Evolutionary conservation across 257 asterid genomes (phyloP).

Genomic region (Solanum bulbocastanum): DNA sequence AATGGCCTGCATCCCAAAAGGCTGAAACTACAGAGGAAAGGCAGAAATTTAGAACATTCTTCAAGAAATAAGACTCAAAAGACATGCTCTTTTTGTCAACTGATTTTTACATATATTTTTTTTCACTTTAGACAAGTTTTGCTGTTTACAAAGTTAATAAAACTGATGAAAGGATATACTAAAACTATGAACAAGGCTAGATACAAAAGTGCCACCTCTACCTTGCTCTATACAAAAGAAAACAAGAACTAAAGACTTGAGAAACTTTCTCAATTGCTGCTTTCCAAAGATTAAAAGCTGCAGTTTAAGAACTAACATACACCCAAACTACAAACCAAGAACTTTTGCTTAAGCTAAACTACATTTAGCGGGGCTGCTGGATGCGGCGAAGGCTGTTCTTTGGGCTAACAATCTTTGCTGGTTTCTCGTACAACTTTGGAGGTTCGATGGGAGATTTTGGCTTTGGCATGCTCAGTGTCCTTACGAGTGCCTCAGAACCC

Average conservation of each 20-base stretch:
- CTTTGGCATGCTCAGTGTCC: slow-evolving; percentile 24
- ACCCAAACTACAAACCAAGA: slow-evolving; percentile 13
- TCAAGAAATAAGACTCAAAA: not conserved
- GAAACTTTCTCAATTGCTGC: not conserved
- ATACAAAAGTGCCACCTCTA: slow-evolving; percentile 42
- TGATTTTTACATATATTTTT: not conserved
- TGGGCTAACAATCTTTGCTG: slow-evolving; percentile 53
- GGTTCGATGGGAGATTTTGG: slow-evolving; percentile 28
- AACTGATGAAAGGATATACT: slow-evolving; percentile 21
- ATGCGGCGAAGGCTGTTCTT: slow-evolving; percentile 74
- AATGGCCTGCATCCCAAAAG: not conserved
- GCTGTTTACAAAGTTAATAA: not conserved
- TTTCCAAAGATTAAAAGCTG: not conserved
- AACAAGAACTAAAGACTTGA: slow-evolving; percentile 2
- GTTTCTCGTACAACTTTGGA: slow-evolving; percentile 50
- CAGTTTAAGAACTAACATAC: not conserved
- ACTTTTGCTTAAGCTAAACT: slow-evolving; percentile 2
- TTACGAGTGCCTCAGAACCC: slow-evolving; percentile 30
- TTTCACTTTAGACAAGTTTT: not conserved
- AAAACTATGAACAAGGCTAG: slow-evolving; percentile 60
- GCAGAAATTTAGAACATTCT: not conserved
- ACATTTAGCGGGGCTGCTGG: slow-evolving; percentile 84
- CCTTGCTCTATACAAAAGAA: slow-evolving; percentile 55
- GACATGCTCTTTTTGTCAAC: not conserved
- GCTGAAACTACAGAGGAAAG: not conserved